A percentile compares a stretch with the other conserved stretches of the same genome.
These are phyloP conservation scores for Theileria annulata DNA, from an alignment of 169 alveolate genomes.

Conservation along the genomic window DNA sequence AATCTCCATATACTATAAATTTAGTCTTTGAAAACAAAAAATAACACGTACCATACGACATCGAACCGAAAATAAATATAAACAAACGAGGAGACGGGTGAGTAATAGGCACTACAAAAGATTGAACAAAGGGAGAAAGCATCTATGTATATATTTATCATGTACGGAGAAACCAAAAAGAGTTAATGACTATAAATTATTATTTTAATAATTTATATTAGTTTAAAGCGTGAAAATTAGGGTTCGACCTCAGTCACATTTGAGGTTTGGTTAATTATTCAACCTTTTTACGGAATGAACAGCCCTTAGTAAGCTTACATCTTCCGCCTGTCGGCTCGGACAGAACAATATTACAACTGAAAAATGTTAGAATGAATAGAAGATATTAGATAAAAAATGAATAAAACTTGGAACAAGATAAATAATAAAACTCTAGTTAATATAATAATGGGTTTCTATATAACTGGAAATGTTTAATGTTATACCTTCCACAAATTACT, in stretches of 20 bases:
- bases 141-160: neutral
- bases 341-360: conserved; percentile 90
- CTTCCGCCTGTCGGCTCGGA: conserved; percentile 98
- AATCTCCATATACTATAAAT: neutral
- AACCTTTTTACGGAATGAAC: conserved; percentile 91
- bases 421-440: neutral
- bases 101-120: neutral
- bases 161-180: neutral
- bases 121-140: no score
- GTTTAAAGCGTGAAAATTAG: neutral
- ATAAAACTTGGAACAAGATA: neutral
- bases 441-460: neutral
- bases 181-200: no score
- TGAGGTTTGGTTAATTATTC: conserved; percentile 59
- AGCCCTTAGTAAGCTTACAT: conserved; percentile 92
- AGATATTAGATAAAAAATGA: conserved; percentile 5
- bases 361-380: conserved; percentile 12
- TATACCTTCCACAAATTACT: conserved; percentile 86
- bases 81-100: neutral
- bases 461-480: neutral
- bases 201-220: no score
- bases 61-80: neutral
- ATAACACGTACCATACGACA: neutral
- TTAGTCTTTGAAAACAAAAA: neutral
- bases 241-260: neutral